These are phyloP conservation scores for Endocladia muricata DNA, from an alignment of 31 red algal genomes.

Conservation along the genomic window DNA sequence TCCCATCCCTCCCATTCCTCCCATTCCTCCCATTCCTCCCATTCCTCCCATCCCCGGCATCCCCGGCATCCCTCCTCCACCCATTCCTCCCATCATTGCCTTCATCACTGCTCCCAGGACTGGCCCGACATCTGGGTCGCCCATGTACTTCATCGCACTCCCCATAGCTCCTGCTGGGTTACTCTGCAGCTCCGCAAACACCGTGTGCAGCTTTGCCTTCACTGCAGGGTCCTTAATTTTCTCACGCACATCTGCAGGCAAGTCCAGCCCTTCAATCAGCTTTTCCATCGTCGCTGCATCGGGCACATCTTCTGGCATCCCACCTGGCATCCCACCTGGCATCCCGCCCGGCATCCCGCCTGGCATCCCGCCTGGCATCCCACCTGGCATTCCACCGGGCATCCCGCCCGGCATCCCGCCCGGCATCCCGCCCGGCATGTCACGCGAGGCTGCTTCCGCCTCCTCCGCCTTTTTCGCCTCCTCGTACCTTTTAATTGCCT, in stretches of 20 bases:
- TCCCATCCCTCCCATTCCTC: not conserved
- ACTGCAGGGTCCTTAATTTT: constrained; percentile 55
- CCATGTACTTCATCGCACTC: constrained; percentile 41
- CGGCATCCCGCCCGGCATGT: not conserved
- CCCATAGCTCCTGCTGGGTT: constrained; percentile 45
- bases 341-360: constrained; percentile 26
- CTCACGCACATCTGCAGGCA: constrained; percentile 28
- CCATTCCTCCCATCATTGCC: constrained; percentile 47
- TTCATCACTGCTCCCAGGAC: constrained; percentile 38
- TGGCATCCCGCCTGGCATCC: constrained; percentile 23
- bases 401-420: constrained; percentile 11
- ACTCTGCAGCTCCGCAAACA: constrained; percentile 38
- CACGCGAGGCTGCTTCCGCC: not conserved
- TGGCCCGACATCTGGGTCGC: constrained; percentile 71
- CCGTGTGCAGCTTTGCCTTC: constrained; percentile 22
- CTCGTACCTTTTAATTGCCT: constrained; percentile 31
- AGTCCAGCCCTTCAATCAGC: constrained; percentile 29
- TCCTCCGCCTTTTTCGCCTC: constrained; percentile 32
- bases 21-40: constrained; percentile 8
- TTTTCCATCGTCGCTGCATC: constrained; percentile 7
- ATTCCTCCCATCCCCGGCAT: constrained; percentile 33
- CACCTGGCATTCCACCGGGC: constrained; percentile 16
- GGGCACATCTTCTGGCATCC: not conserved
- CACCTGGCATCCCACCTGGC: constrained; percentile 31
- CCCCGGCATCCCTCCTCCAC: constrained; percentile 47